Evolutionary conservation across 139 green algal genomes (phyloP).

Genomic region (Chlorella sorokiniana): DNA sequence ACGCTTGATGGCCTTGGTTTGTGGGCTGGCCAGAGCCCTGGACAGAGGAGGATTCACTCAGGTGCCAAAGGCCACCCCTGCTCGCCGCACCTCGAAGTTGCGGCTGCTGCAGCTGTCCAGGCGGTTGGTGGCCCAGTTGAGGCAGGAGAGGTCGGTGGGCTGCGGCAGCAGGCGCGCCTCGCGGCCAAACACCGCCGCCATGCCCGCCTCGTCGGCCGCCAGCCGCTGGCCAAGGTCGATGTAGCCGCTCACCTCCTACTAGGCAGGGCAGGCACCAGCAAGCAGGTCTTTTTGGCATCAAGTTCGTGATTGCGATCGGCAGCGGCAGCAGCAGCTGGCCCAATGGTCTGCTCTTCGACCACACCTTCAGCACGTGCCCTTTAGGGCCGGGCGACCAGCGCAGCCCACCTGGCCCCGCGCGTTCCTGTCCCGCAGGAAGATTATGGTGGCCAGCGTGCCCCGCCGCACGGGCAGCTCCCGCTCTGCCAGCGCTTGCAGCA

Average conservation of each 20-base stretch:
- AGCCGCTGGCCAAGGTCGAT: conserved; percentile 87
- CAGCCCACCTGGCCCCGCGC: conserved; percentile 61
- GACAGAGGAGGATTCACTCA: background rate
- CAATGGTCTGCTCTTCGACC: background rate
- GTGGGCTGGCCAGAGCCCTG: background rate
- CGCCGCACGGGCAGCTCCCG: conserved; percentile 84
- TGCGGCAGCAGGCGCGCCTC: conserved; percentile 79
- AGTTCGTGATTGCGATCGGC: background rate
- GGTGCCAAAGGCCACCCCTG: background rate
- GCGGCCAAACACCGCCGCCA: conserved; percentile 81
- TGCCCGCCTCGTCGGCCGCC: conserved; percentile 54
- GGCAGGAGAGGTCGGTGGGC: conserved; percentile 85
- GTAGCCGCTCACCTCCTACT: conserved; percentile 84
- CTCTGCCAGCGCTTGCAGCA: conserved; percentile 78
- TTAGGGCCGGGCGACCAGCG: background rate
- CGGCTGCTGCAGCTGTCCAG: conserved; percentile 77
- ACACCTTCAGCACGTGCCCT: background rate
- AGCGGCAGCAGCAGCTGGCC: background rate
- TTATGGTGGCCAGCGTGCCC: conserved; percentile 88
- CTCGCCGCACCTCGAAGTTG: conserved; percentile 78
- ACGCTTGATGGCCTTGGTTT: background rate
- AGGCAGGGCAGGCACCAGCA: background rate
- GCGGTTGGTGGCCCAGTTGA: conserved; percentile 93
- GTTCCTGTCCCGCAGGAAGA: conserved; percentile 89
- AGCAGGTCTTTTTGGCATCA: background rate